A percentile compares a stretch with the other conserved stretches of the same genome.
Evolutionary conservation across 306 rosid species (phyloP).

Genomic region (Citrullus colocynthis): DNA sequence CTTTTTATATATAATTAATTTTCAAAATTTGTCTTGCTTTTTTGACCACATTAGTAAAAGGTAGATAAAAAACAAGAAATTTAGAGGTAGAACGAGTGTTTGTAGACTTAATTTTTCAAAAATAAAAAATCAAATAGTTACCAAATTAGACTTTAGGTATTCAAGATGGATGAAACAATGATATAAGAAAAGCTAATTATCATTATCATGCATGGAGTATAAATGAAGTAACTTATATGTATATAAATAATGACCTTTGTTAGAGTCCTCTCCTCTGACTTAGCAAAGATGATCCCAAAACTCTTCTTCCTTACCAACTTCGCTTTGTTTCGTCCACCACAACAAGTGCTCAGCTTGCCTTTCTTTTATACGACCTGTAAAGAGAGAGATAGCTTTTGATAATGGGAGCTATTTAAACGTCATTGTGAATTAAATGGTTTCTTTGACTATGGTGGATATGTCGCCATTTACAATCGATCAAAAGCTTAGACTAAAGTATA

Average conservation of each 20-base stretch:
- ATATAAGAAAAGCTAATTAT: background rate
- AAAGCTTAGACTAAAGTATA: constrained; percentile 2
- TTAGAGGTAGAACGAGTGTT: too few species aligned
- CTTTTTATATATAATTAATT: too few species aligned
- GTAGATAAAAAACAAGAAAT: too few species aligned
- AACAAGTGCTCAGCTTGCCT: background rate
- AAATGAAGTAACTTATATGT: background rate
- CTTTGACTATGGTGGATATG: background rate
- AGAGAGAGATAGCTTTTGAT: background rate
- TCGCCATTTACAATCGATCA: background rate
- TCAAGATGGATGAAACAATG: background rate
- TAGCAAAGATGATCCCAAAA: background rate
- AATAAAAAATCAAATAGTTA: too few species aligned
- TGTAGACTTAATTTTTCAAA: too few species aligned
- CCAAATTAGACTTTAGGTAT: background rate
- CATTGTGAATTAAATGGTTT: background rate
- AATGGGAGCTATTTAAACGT: background rate
- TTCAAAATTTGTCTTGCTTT: too few species aligned
- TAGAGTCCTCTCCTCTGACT: background rate
- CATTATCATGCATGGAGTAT: background rate
- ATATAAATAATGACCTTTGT: constrained; percentile 5
- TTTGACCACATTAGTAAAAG: too few species aligned
- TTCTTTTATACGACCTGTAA: constrained; percentile 4
- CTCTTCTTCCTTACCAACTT: constrained; percentile 6
- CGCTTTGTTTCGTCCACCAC: background rate